Percentiles rank a stretch among this genome's conserved stretches.
Conservation (phyloP, 116 monocot genomes). For the Trichopus zeylanicus region DNA sequence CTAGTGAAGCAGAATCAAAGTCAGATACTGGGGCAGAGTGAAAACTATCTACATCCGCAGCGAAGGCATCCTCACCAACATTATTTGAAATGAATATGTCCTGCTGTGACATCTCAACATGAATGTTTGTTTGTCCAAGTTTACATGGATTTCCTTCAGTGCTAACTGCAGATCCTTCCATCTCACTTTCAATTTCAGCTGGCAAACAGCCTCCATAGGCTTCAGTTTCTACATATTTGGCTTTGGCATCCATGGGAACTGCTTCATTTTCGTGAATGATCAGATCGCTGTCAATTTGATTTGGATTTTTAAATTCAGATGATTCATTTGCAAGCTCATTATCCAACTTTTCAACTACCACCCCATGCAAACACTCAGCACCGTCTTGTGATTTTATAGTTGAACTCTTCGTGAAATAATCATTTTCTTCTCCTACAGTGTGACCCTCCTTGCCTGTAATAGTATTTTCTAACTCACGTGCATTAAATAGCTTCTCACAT, state of each 20-base stretch:
- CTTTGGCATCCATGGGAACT: background rate
- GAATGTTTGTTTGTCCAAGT: background rate
- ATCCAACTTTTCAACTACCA: conserved; percentile 1
- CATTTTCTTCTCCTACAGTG: conserved; percentile 15
- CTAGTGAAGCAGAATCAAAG: background rate
- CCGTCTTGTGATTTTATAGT: conserved; percentile 7
- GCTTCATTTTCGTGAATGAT: background rate
- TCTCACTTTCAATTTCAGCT: background rate
- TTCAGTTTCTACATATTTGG: background rate
- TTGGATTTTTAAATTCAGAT: background rate
- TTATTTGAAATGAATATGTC: no score
- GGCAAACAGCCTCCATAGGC: background rate
- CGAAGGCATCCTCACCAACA: background rate
- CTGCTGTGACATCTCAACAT: background rate
- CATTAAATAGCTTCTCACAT: conserved; percentile 15
- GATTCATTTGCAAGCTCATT: conserved; percentile 3
- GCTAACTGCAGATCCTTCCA: background rate
- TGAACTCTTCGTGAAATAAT: no score
- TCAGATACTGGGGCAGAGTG: background rate
- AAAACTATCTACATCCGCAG: background rate
- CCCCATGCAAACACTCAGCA: conserved; percentile 3
- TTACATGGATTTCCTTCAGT: background rate
- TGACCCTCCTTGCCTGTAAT: conserved; percentile 14
- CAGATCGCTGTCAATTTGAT: background rate
- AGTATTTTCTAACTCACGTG: conserved; percentile 25